phyloP scores from a whole-genome alignment of 805 yeast genomes.

The Ogataea paradorogensis region DNA sequence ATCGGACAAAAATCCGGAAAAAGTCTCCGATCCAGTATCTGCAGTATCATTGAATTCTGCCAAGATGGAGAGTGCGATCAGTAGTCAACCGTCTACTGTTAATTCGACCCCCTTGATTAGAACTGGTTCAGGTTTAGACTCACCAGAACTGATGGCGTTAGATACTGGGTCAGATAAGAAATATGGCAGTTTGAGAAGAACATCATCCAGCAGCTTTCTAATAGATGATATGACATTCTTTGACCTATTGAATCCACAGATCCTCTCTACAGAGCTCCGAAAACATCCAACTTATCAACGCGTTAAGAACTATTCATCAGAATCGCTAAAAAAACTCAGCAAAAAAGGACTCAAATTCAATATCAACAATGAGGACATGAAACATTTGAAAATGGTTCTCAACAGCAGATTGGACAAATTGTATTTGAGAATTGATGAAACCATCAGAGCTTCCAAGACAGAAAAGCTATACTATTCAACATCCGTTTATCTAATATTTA shows the following conservation, averaged over 20 bases:
- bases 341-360: constrained; percentile 26
- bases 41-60: background rate
- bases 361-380: constrained; percentile 28
- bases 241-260: constrained; percentile 31
- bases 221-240: constrained; percentile 30
- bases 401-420: constrained; percentile 35
- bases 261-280: constrained; percentile 24
- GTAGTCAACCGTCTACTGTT: constrained; percentile 13
- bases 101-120: constrained; percentile 13
- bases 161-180: constrained; percentile 8
- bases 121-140: constrained; percentile 5
- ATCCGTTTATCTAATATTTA: constrained; percentile 64
- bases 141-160: constrained; percentile 16
- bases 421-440: constrained; percentile 36
- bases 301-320: constrained; percentile 26
- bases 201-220: constrained; percentile 18
- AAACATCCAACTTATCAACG: constrained; percentile 28
- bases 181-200: constrained; percentile 7
- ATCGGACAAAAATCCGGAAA: background rate
- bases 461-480: constrained; percentile 82
- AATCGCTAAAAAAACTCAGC: constrained; percentile 23
- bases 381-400: constrained; percentile 23
- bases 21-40: background rate
- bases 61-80: constrained; percentile 1
- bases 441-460: constrained; percentile 45